Base-by-base conservation (phyloP, 805 yeast species). In the Barnettozyma botsteinii region DNA sequence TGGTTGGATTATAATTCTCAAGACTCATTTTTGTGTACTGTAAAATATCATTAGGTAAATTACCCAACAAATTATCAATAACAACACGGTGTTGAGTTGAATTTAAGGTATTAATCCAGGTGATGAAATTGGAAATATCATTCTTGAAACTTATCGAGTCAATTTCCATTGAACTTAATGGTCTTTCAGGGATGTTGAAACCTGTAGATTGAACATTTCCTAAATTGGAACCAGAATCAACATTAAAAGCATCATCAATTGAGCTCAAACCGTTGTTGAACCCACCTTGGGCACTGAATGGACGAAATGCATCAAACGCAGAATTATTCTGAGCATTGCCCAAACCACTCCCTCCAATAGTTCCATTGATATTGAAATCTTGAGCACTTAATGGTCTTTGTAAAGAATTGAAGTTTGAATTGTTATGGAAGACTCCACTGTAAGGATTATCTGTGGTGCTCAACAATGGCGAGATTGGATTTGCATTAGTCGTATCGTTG, bases 11-110 rank as follows among this genome's bases (percentile, higher is more conserved):
- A 24, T 57, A 53, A 38, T 53, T 56, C 43, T 73, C 79, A 40
- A 77, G 49, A 47, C 69, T 71, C 23, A 69, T 53, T 52, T 68
- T 72, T 40, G 77, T 71, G 36, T 75, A 65, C 26, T 67, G 61
- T 45, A 76, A 56, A 13, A 72, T 69, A 47, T 77, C 81, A 40
- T 72, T 69, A 8, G 76, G 71, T 48, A 77, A 58, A 42, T 65
- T 64, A 34, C 69, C 61, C 43, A 79, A 62, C 55, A 77, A 59
- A 52, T 74, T 71, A 49, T 77, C 82, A 43, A 76, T 65, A 58
- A 75, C 71, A 36, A 72, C 62, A 41, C 72, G 62, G 48, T 67
- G 74, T 46, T 77, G 81, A 33, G 66, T 67, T n/a, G 73, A 67
- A 35, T 62, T 65, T 55, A 78, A 63, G 47, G 63, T 64, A 38